These are phyloP conservation scores for Trichothecium roseum DNA, from an alignment of 2,329 filamentous ascomycete genomes.

Conservation along the genomic window DNA sequence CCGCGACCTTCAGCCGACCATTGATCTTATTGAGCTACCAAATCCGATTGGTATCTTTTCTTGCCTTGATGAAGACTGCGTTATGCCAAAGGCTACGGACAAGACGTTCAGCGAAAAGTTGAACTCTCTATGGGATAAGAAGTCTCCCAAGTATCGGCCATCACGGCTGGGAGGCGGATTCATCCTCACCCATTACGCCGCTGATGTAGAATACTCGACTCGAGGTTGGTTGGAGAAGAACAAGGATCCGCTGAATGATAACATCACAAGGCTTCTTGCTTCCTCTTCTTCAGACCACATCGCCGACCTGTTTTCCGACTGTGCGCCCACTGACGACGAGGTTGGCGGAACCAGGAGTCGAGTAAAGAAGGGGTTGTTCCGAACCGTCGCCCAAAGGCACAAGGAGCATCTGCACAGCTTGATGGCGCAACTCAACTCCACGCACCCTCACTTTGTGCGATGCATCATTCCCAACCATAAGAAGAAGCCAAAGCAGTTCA, in stretches of 20 bases:
- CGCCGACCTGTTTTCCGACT: constrained; percentile 78
- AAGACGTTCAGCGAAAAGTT: constrained; percentile 96
- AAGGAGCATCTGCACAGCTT: constrained; percentile 97
- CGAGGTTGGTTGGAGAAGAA: constrained; percentile 97
- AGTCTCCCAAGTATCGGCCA: constrained; percentile 83
- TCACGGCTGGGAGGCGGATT: constrained; percentile 87
- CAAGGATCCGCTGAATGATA: constrained; percentile 96
- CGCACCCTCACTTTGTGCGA: constrained; percentile 94
- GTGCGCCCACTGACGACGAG: constrained; percentile 71
- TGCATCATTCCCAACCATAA: constrained; percentile 98
- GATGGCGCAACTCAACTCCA: constrained; percentile 89
- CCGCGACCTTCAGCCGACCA: constrained; percentile 91
- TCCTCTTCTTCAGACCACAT: constrained; percentile 75
- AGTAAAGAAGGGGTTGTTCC: constrained; percentile 94
- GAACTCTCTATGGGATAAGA: constrained; percentile 94
- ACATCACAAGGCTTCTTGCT: constrained; percentile 80
- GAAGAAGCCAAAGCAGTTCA: constrained; percentile 88
- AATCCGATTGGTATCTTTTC: constrained; percentile 99
- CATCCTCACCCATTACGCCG: constrained; percentile 91
- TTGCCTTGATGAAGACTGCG: constrained; percentile 92
- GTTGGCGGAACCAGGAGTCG: constrained; percentile 57
- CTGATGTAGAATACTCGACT: constrained; percentile 94
- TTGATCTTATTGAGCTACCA: constrained; percentile 89
- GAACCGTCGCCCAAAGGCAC: constrained; percentile 91
- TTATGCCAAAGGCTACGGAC: constrained; percentile 98